Evolutionary conservation across 495 filamentous ascomycete genomes (phyloP).

Genomic region (Aspergillus sclerotiicarbonarius): DNA sequence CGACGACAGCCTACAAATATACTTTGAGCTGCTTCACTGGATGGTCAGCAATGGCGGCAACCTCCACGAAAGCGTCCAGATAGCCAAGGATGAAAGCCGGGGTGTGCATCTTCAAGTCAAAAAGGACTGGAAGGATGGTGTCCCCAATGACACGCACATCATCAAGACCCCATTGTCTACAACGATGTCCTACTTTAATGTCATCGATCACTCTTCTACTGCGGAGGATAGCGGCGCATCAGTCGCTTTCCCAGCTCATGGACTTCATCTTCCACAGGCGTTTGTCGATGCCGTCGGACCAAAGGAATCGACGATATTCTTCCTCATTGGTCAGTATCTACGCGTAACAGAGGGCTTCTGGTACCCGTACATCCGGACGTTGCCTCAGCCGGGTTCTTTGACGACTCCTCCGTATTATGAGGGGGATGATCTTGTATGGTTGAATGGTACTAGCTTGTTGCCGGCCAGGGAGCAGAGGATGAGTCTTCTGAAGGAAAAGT

Average conservation of each 20-base stretch:
- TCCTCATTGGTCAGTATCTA: conserved; percentile 58
- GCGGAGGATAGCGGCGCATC: background rate
- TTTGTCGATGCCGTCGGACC: conserved; percentile 38
- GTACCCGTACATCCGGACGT: conserved; percentile 57
- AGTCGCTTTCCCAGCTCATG: conserved; percentile 34
- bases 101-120: conserved; percentile 50
- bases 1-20: conserved; percentile 23
- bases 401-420: conserved; percentile 59
- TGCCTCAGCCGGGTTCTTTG: conserved; percentile 54
- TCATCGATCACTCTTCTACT: conserved; percentile 31
- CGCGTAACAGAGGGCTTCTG: conserved; percentile 52
- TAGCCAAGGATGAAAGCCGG: conserved; percentile 38
- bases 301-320: conserved; percentile 47
- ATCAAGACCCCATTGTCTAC: conserved; percentile 45
- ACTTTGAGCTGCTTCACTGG: conserved; percentile 42
- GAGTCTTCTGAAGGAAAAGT: conserved; percentile 49
- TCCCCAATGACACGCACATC: conserved; percentile 35
- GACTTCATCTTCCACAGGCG: conserved; percentile 29
- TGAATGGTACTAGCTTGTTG: conserved; percentile 59
- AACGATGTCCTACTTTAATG: conserved; percentile 55
- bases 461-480: conserved; percentile 44
- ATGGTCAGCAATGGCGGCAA: conserved; percentile 39
- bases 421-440: conserved; percentile 54
- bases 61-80: conserved; percentile 38
- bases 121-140: conserved; percentile 21